Evolutionary conservation across 345 rosid genomes (phyloP).

Genomic region (Pugionium dolabratum): DNA sequence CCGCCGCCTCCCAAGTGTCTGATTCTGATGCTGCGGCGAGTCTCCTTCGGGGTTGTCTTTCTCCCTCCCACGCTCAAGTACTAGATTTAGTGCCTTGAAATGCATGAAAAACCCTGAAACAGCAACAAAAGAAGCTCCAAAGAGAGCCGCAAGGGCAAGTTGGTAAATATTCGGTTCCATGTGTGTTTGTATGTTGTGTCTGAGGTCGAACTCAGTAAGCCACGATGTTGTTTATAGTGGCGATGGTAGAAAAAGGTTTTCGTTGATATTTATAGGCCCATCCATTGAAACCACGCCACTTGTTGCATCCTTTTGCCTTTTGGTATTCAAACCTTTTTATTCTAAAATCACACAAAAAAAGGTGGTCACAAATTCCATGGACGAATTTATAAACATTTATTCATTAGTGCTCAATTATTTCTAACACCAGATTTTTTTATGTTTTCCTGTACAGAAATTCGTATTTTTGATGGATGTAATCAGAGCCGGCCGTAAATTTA

Average conservation of each 20-base stretch:
- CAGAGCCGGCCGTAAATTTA: no score
- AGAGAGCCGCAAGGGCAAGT: slow-evolving; percentile 94
- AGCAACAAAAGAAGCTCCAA: slow-evolving; percentile 93
- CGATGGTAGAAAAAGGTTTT: slow-evolving; percentile 26
- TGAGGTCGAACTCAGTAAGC: slow-evolving; percentile 29
- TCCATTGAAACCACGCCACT: slow-evolving; percentile 28
- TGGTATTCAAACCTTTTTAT: slow-evolving; percentile 24
- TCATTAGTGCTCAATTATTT: slow-evolving; percentile 24
- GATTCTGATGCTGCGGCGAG: slow-evolving; percentile 48
- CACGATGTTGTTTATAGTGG: slow-evolving; percentile 31
- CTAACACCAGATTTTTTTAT: slow-evolving; percentile 7
- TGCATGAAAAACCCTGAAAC: slow-evolving; percentile 94
- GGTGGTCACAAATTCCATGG: neutral
- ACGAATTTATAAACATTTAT: neutral
- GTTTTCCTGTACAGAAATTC: no score
- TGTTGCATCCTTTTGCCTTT: slow-evolving; percentile 5
- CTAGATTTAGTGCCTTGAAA: slow-evolving; percentile 83
- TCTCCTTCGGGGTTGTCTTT: slow-evolving; percentile 53
- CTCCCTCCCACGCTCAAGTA: slow-evolving; percentile 86
- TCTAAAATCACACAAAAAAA: neutral
- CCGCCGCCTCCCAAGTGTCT: slow-evolving; percentile 45
- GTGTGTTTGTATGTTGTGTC: slow-evolving; percentile 11
- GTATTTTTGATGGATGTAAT: no score
- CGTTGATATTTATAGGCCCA: slow-evolving; percentile 41
- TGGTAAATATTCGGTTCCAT: slow-evolving; percentile 80